phyloP scores from a whole-genome alignment of 2,329 filamentous ascomycete species.

The Trichophyton verrucosum region DNA sequence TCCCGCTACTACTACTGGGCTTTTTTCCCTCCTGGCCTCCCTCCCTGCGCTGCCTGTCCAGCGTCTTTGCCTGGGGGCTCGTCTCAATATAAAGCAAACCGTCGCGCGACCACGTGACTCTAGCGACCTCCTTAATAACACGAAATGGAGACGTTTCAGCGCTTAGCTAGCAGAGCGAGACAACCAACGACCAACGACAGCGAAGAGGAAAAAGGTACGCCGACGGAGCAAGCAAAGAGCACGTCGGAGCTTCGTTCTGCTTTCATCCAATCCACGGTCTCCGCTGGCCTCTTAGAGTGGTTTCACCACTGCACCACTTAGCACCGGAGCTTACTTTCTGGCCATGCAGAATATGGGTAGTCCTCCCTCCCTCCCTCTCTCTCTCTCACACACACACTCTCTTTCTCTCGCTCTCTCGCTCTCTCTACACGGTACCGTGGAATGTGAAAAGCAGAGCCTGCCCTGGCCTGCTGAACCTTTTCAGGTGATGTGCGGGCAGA shows the following conservation, averaged over 20 bases:
- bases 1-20: no score
- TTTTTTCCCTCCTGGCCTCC: no score
- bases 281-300: neutral
- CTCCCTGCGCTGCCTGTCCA: no score
- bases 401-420: neutral
- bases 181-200: no score
- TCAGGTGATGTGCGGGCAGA: no score
- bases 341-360: neutral
- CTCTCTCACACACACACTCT: neutral
- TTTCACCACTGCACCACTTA: conserved; percentile 4
- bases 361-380: neutral
- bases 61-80: neutral
- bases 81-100: neutral
- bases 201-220: neutral
- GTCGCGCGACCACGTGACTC: neutral
- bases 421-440: no score
- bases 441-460: no score
- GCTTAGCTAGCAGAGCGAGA: neutral
- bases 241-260: neutral
- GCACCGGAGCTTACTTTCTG: neutral
- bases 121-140: neutral
- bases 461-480: no score
- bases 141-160: conserved; percentile 1
- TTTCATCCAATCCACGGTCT: neutral
- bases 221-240: no score